Conservation (phyloP, 768 basidiomycete species). For the Neoboletus subvelutipes region DNA sequence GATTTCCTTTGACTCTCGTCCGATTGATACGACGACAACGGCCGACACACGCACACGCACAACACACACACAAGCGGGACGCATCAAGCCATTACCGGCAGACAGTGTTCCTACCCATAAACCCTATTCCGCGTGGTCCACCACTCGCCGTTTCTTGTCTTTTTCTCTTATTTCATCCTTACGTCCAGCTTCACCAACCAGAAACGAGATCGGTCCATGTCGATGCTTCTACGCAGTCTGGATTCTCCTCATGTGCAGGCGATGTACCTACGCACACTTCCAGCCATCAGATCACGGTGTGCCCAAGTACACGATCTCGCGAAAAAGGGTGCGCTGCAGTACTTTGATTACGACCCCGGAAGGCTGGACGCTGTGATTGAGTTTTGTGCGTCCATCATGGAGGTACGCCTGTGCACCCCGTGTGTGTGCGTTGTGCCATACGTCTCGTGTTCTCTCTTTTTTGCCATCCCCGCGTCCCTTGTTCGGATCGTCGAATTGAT, state of each 20-base stretch:
- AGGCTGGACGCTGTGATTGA: slow-evolving; percentile 66
- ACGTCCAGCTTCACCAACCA: neutral
- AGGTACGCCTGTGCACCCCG: slow-evolving; percentile 45
- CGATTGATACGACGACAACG: neutral
- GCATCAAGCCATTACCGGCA: neutral
- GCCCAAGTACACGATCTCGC: slow-evolving; percentile 76
- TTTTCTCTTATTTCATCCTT: neutral
- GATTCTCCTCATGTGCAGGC: slow-evolving; percentile 33
- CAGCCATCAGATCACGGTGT: slow-evolving; percentile 89
- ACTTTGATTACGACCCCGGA: slow-evolving; percentile 83
- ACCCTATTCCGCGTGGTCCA: slow-evolving; percentile 5
- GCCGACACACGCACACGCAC: neutral
- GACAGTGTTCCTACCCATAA: neutral
- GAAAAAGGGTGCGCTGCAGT: slow-evolving; percentile 68
- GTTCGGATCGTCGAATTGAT: slow-evolving; percentile 6
- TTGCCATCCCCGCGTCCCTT: neutral
- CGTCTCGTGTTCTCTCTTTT: neutral
- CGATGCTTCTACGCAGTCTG: slow-evolving; percentile 5
- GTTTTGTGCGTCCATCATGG: slow-evolving; percentile 77
- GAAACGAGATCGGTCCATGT: slow-evolving; percentile 4
- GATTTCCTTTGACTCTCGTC: neutral
- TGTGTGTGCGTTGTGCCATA: neutral
- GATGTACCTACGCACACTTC: slow-evolving; percentile 78
- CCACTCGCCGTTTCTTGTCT: neutral
- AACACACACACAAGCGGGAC: neutral